A percentile compares a stretch with the other conserved stretches of the same genome.
Conservation (phyloP, 805 yeast genomes). For the Teunomyces lycoperdinae region DNA sequence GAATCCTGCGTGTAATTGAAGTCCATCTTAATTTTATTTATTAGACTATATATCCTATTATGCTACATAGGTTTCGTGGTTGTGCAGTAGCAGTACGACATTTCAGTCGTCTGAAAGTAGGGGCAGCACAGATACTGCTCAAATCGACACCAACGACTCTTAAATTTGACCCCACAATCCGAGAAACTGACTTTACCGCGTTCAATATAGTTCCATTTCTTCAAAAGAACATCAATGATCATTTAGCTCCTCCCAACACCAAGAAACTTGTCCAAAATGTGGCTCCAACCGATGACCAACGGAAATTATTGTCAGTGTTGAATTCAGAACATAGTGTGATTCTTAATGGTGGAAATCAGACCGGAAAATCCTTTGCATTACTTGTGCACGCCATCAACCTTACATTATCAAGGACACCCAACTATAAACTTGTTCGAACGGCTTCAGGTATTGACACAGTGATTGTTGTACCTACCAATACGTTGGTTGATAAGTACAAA, state of each 20-base stretch:
- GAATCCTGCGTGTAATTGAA: too few species aligned
- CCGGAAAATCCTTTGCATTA: slow-evolving; percentile 22
- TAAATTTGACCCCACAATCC: slow-evolving; percentile 9
- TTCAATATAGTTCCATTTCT: slow-evolving; percentile 23
- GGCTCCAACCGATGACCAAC: slow-evolving; percentile 20
- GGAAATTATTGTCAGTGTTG: slow-evolving; percentile 15
- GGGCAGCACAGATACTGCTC: not conserved
- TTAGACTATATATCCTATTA: not conserved
- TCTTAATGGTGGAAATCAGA: slow-evolving; percentile 11
- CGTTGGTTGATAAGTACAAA: slow-evolving; percentile 16
- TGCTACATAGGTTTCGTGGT: not conserved
- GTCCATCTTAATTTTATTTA: too few species aligned
- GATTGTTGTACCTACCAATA: slow-evolving; percentile 25
- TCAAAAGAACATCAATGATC: slow-evolving; percentile 17
- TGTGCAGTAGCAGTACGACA: not conserved
- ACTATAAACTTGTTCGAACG: slow-evolving; percentile 11
- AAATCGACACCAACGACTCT: not conserved
- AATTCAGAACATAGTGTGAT: slow-evolving; percentile 14
- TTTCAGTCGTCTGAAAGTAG: not conserved
- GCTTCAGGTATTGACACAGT: slow-evolving; percentile 14
- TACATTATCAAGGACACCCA: slow-evolving; percentile 17
- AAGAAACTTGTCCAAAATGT: slow-evolving; percentile 9
- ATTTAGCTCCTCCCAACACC: slow-evolving; percentile 9
- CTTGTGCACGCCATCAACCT: slow-evolving; percentile 17
- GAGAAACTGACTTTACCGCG: slow-evolving; percentile 15